Conservation (phyloP, 1,139 yeast species). For the Candida anutae region DNA sequence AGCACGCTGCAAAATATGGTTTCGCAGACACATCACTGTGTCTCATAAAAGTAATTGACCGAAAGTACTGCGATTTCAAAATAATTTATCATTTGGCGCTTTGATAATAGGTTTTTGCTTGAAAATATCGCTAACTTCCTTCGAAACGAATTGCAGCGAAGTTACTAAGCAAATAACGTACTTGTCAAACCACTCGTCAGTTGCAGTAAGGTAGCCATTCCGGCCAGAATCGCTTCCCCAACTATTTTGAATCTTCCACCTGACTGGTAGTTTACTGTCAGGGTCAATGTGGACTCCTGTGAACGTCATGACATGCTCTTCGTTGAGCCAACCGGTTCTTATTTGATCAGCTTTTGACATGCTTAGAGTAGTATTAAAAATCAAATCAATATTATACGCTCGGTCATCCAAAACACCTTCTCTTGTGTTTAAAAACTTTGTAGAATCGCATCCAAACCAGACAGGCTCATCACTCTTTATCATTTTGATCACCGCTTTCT, state of each 20-base stretch:
- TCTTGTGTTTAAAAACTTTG: constrained; percentile 52
- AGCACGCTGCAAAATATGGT: too few relatives aligned
- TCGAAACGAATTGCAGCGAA: constrained; percentile 42
- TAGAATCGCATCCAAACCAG: constrained; percentile 81
- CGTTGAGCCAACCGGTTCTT: constrained; percentile 48
- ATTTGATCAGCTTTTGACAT: constrained; percentile 47
- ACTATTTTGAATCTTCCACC: constrained; percentile 82
- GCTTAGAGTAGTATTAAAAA: constrained; percentile 46
- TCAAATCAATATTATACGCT: constrained; percentile 61
- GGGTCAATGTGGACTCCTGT: constrained; percentile 58
- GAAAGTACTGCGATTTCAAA: too few relatives aligned
- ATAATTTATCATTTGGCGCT: too few relatives aligned
- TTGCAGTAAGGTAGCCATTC: constrained; percentile 72
- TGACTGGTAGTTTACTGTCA: constrained; percentile 39
- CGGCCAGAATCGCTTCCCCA: constrained; percentile 76
- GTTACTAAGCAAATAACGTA: constrained; percentile 79
- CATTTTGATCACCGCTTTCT: constrained; percentile 56
- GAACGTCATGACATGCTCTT: constrained; percentile 87
- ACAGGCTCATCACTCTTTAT: constrained; percentile 68
- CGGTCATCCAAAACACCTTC: constrained; percentile 65
- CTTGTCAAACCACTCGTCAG: constrained; percentile 76
- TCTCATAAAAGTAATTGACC: too few relatives aligned
- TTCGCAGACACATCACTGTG: too few relatives aligned
- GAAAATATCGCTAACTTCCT: constrained; percentile 38
- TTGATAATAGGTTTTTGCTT: too few relatives aligned